phyloP scores from a whole-genome alignment of 306 rosid genomes.

The Hylodesmum podocarpum region DNA sequence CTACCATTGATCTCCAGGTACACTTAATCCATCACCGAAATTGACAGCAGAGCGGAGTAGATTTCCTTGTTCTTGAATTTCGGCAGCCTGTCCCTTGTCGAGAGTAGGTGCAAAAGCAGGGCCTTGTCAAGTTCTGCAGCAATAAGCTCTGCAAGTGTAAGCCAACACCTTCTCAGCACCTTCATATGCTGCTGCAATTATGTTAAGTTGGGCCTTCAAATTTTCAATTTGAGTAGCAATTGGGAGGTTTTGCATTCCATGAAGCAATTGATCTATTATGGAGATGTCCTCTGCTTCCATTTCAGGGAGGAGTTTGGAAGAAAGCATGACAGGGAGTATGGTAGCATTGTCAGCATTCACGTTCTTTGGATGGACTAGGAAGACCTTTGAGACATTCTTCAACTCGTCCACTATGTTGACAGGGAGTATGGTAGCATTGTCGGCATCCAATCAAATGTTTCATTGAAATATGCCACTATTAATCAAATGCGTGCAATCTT shows the following conservation, averaged over 20 bases:
- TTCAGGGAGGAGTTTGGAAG: constrained; percentile 87
- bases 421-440: no score
- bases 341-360: constrained; percentile 82
- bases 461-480: neutral
- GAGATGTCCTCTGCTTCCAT: constrained; percentile 81
- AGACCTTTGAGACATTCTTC: constrained; percentile 85
- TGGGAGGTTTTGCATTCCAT: constrained; percentile 83
- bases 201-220: constrained; percentile 79
- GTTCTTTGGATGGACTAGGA: constrained; percentile 75
- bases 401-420: constrained; percentile 92
- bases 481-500: constrained; percentile 12
- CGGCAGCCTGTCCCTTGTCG: constrained; percentile 95
- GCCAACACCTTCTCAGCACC: constrained; percentile 93
- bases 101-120: constrained; percentile 71
- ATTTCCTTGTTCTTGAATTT: constrained; percentile 90
- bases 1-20: constrained; percentile 79
- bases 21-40: constrained; percentile 71
- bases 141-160: constrained; percentile 87
- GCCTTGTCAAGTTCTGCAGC: constrained; percentile 87
- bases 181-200: constrained; percentile 92
- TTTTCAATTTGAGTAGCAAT: constrained; percentile 71
- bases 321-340: constrained; percentile 82
- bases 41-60: constrained; percentile 92
- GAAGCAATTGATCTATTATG: constrained; percentile 78
- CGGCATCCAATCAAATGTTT: constrained; percentile 28